Evolutionary conservation across 2,329 filamentous ascomycete genomes (phyloP).

Genomic region (Gaeumannomyces tritici): DNA sequence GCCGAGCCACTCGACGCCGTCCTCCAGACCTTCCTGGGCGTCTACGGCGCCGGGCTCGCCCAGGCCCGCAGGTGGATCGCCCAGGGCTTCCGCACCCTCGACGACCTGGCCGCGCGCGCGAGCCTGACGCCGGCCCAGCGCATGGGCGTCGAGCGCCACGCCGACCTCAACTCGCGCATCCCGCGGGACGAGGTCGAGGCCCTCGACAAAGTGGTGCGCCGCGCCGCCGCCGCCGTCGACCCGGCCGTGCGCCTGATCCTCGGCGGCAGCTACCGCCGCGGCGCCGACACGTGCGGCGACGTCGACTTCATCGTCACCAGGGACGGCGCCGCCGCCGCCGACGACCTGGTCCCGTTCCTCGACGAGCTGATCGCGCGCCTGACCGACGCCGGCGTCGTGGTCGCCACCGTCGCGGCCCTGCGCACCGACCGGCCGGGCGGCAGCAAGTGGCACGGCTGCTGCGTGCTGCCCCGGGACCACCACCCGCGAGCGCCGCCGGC

Average conservation of each 20-base stretch:
- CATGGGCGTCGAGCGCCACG: constrained; percentile 69
- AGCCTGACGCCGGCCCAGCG: constrained; percentile 59
- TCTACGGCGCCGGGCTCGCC: constrained; percentile 68
- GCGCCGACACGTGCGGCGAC: constrained; percentile 64
- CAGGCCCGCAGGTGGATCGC: constrained; percentile 70
- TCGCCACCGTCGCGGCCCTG: constrained; percentile 55
- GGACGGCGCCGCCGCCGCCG: constrained; percentile 38
- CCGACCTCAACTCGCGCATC: constrained; percentile 71
- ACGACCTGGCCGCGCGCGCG: constrained; percentile 55
- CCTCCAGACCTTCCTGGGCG: constrained; percentile 60
- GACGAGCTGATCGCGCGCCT: constrained; percentile 54
- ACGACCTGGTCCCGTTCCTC: constrained; percentile 53
- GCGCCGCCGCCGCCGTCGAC: constrained; percentile 51
- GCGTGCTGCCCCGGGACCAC: constrained; percentile 46
- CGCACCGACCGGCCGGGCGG: constrained; percentile 30
- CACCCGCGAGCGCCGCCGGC: constrained; percentile 11
- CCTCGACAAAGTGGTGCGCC: constrained; percentile 56
- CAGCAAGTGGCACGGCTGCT: constrained; percentile 85
- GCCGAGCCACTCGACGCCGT: constrained; percentile 55
- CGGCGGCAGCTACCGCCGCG: constrained; percentile 77
- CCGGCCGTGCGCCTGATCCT: constrained; percentile 58
- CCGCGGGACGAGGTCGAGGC: constrained; percentile 65
- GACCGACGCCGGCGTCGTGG: constrained; percentile 54
- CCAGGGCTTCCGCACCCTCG: constrained; percentile 63
- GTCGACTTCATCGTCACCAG: constrained; percentile 81